phyloP scores from a whole-genome alignment of 1,284 basidiomycete genomes.

The Jaminaea rosea region DNA sequence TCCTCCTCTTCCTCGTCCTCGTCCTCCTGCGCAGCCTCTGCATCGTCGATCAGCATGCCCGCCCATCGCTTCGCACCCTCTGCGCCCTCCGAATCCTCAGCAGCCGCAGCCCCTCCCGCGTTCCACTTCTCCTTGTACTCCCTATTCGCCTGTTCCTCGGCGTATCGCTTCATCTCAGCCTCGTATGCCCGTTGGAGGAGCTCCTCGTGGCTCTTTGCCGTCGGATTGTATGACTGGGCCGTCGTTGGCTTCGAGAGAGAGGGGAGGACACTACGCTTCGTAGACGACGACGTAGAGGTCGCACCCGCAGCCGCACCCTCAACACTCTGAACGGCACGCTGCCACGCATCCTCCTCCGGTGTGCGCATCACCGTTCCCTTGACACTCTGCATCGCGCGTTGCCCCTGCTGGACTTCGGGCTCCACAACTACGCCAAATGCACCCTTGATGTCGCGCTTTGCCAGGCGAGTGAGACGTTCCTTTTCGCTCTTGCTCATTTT shows the following conservation, averaged over 20 bases:
- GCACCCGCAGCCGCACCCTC: neutral
- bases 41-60: constrained; percentile 5
- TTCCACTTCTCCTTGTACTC: constrained; percentile 7
- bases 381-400: neutral
- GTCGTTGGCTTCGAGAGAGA: neutral
- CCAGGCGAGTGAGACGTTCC: constrained; percentile 6
- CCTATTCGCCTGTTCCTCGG: neutral
- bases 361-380: neutral
- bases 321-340: too few relatives aligned
- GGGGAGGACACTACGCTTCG: neutral
- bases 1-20: constrained; percentile 5
- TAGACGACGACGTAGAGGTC: neutral
- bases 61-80: neutral
- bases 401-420: constrained; percentile 1
- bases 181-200: constrained; percentile 2
- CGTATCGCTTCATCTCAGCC: neutral
- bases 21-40: neutral
- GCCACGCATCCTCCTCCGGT: constrained; percentile 6
- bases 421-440: constrained; percentile 9
- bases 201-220: constrained; percentile 4
- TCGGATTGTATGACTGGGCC: constrained; percentile 12
- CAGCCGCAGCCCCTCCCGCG: neutral
- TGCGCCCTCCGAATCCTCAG: neutral
- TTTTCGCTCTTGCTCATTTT: constrained; percentile 9
- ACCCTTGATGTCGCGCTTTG: constrained; percentile 5